Percentiles rank a stretch among this genome's conserved stretches.
phyloP scores from a whole-genome alignment of 768 basidiomycete species.

The Tremella fuciformis region DNA sequence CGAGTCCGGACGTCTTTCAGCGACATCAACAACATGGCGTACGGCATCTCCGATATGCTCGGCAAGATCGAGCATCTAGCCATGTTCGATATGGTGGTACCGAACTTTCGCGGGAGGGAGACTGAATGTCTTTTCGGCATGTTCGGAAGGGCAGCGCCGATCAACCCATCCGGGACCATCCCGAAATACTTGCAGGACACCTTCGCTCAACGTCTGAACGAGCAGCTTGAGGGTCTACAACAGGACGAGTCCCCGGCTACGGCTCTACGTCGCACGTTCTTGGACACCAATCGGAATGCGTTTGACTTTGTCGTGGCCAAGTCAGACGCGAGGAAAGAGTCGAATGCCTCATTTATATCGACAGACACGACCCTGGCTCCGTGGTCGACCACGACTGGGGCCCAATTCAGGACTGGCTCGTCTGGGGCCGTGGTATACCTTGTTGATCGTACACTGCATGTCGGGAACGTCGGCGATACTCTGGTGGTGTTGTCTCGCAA shows the following conservation, averaged over 20 bases:
- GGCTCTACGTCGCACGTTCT: conserved; percentile 81
- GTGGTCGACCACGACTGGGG: conserved; percentile 28
- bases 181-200: conserved; percentile 81
- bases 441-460: conserved; percentile 71
- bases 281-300: conserved; percentile 76
- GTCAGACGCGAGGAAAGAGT: conserved; percentile 67
- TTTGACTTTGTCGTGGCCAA: conserved; percentile 60
- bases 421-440: conserved; percentile 86
- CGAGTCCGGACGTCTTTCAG: conserved; percentile 88
- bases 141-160: conserved; percentile 75
- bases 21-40: conserved; percentile 85
- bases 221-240: conserved; percentile 60
- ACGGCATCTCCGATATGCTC: conserved; percentile 91
- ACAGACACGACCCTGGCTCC: conserved; percentile 14
- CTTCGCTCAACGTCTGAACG: conserved; percentile 64
- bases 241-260: conserved; percentile 63
- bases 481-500: conserved; percentile 76
- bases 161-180: conserved; percentile 55
- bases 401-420: conserved; percentile 68
- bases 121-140: conserved; percentile 91
- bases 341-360: conserved; percentile 60
- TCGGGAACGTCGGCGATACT: conserved; percentile 84
- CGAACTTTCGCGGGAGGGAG: conserved; percentile 70
- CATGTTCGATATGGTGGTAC: conserved; percentile 89
- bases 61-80: conserved; percentile 71